Conservation (phyloP, 176 grass and related monocot species). For the Phragmites australis region DNA sequence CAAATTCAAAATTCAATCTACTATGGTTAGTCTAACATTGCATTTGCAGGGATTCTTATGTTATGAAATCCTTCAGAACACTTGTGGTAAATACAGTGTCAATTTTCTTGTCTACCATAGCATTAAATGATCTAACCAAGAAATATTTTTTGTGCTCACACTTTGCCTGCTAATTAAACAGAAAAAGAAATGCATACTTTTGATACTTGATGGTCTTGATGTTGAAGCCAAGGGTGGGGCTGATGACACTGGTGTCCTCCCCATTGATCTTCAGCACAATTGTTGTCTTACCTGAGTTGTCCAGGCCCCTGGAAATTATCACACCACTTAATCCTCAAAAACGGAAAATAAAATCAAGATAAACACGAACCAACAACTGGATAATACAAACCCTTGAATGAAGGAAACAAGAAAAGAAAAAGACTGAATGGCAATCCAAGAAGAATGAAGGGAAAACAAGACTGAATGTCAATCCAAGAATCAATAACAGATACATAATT, state of each 20-base stretch:
- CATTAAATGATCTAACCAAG: neutral
- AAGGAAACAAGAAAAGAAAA: neutral
- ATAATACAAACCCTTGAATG: neutral
- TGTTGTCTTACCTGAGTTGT: conserved; percentile 75
- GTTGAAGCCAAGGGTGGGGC: conserved; percentile 91
- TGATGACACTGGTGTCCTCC: conserved; percentile 88
- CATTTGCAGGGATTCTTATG: neutral
- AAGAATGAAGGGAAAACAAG: neutral
- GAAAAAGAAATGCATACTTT: conserved; percentile 40
- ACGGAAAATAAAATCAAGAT: conserved; percentile 1
- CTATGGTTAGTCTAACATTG: neutral
- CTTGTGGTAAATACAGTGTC: neutral
- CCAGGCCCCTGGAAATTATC: conserved; percentile 46
- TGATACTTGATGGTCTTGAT: conserved; percentile 95
- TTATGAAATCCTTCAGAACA: neutral
- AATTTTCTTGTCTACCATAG: neutral
- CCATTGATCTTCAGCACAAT: conserved; percentile 88
- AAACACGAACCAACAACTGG: neutral
- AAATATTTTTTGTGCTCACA: neutral
- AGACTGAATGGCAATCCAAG: neutral
- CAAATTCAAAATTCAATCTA: neutral
- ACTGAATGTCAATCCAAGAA: neutral
- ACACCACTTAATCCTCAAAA: neutral
- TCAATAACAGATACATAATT: neutral
- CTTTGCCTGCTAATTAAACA: neutral